Evolutionary conservation across 345 rosid genomes (phyloP).

Genomic region (Gossypium sturtianum): DNA sequence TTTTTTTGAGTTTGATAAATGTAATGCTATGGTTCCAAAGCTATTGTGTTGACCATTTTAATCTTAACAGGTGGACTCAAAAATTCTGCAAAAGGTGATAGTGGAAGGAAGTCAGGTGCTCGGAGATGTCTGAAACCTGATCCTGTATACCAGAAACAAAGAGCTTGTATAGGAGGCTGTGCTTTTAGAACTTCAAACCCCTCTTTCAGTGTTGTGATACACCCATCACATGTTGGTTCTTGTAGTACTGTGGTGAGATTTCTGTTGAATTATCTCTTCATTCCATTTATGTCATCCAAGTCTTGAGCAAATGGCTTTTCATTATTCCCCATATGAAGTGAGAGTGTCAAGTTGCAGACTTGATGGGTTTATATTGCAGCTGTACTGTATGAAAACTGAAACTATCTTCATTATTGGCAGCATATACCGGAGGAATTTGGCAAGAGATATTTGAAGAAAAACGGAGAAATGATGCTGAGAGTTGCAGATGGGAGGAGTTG

Average conservation of each 20-base stretch:
- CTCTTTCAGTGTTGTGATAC: background rate
- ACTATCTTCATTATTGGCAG: background rate
- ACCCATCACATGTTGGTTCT: background rate
- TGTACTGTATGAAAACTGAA: background rate
- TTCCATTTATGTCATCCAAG: background rate
- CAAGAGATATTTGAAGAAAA: background rate
- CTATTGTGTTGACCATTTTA: background rate
- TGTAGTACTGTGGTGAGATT: background rate
- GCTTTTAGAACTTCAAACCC: background rate
- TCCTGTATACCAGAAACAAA: background rate
- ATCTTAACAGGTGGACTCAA: background rate
- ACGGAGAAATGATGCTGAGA: background rate
- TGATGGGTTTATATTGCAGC: background rate
- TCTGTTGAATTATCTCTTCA: background rate
- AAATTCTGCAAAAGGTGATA: background rate
- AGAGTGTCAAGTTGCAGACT: background rate
- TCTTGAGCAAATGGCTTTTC: background rate
- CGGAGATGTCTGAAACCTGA: background rate
- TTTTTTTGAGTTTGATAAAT: background rate
- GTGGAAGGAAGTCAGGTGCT: background rate
- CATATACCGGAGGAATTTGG: background rate
- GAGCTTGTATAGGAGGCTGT: background rate
- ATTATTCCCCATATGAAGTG: background rate
- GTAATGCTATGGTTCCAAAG: too few species aligned
- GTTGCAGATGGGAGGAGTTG: slow-evolving; percentile 11